Percentiles rank a stretch among this genome's conserved stretches.
phyloP scores from a whole-genome alignment of 352 stramenopile species.

The Globisporangium irregulare region DNA sequence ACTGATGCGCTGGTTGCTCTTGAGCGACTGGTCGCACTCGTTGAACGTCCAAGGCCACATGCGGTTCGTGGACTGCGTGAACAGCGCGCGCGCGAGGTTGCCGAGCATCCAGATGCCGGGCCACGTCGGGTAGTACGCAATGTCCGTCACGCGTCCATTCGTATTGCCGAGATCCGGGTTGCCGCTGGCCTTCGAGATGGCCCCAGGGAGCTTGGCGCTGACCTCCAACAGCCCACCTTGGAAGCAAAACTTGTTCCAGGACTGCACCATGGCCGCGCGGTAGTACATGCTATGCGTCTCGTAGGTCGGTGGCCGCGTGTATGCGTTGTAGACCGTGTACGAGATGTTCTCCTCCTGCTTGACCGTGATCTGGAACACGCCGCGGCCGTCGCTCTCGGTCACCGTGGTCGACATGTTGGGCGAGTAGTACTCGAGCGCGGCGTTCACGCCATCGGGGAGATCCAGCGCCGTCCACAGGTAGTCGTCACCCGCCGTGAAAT shows the following conservation, averaged over 20 bases:
- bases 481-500: constrained; percentile 64
- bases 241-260: constrained; percentile 95
- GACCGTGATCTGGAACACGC: constrained; percentile 46
- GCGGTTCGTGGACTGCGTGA: constrained; percentile 89
- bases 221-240: constrained; percentile 41
- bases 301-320: constrained; percentile 43
- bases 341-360: constrained; percentile 47
- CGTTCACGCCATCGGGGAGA: constrained; percentile 55
- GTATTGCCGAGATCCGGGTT: constrained; percentile 80
- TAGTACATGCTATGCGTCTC: constrained; percentile 28
- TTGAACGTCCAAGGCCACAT: constrained; percentile 96
- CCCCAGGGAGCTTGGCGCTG: constrained; percentile 81
- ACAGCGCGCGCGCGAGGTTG: constrained; percentile 93
- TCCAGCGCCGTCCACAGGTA: constrained; percentile 45
- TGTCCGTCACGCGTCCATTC: constrained; percentile 36
- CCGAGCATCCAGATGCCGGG: constrained; percentile 96
- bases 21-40: constrained; percentile 85
- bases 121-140: constrained; percentile 79
- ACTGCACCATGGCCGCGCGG: constrained; percentile 83
- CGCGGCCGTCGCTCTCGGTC: constrained; percentile 32
- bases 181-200: constrained; percentile 40
- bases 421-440: constrained; percentile 54
- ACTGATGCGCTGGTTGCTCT: constrained; percentile 70
- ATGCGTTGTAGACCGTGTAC: constrained; percentile 61
- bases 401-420: constrained; percentile 49